A percentile compares a stretch with the other conserved stretches of the same genome.
Evolutionary conservation across 2,329 filamentous ascomycete species (phyloP).

Genomic region (Neobulgaria alba): DNA sequence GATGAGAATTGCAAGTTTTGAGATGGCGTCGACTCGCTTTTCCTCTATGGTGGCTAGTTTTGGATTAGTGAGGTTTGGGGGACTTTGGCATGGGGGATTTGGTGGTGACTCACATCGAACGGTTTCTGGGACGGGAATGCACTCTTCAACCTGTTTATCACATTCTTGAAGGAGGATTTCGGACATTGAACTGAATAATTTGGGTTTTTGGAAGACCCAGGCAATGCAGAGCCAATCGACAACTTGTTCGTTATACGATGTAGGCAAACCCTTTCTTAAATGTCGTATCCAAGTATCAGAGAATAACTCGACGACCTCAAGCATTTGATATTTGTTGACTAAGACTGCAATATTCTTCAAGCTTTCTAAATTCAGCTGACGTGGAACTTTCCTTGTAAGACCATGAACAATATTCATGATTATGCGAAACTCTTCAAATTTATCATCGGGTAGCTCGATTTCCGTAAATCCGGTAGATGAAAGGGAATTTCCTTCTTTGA

Average conservation of each 20-base stretch:
- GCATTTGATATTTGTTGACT: constrained; percentile 9
- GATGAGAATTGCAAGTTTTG: background rate
- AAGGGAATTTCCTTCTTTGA: constrained; percentile 6
- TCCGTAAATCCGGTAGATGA: constrained; percentile 3
- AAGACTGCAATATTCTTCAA: constrained; percentile 8
- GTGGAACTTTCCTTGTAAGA: constrained; percentile 11
- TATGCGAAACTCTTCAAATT: constrained; percentile 12
- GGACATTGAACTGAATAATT: constrained; percentile 8
- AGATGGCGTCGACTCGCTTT: constrained; percentile 2
- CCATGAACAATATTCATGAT: constrained; percentile 18
- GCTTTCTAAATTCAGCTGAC: constrained; percentile 9
- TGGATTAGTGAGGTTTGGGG: background rate
- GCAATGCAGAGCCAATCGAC: constrained; percentile 9
- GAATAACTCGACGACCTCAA: constrained; percentile 10
- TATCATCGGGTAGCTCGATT: constrained; percentile 9
- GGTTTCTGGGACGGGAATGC: constrained; percentile 5
- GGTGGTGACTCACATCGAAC: constrained; percentile 5
- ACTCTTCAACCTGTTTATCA: constrained; percentile 2
- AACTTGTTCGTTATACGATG: constrained; percentile 3
- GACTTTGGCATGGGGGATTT: no score
- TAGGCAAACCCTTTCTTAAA: constrained; percentile 4
- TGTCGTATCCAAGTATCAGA: constrained; percentile 14
- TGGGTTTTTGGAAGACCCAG: constrained; percentile 11
- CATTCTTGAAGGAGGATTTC: constrained; percentile 5
- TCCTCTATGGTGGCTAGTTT: constrained; percentile 5